phyloP scores from a whole-genome alignment of 2,329 filamentous ascomycete genomes.

The Fusarium coffeatum region DNA sequence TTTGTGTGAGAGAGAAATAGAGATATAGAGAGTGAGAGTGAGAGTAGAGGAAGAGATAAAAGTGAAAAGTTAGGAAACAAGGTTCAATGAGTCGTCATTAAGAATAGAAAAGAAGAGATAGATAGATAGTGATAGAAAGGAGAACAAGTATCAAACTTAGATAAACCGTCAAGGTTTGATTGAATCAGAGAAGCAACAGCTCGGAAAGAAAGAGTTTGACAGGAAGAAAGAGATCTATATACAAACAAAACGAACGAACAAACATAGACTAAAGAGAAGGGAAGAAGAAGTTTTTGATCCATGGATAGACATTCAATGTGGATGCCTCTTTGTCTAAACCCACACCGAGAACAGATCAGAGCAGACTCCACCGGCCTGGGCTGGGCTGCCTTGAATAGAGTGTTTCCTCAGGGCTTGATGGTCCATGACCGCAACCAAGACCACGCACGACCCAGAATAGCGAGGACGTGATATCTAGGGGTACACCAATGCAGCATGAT shows the following conservation, averaged over 20 bases:
- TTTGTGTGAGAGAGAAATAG: neutral
- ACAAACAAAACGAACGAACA: slow-evolving; percentile 16
- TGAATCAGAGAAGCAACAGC: slow-evolving; percentile 33
- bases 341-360: slow-evolving; percentile 18
- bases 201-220: slow-evolving; percentile 9
- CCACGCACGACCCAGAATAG: slow-evolving; percentile 27
- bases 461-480: slow-evolving; percentile 25
- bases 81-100: slow-evolving; percentile 17
- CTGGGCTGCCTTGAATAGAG: slow-evolving; percentile 35
- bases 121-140: neutral
- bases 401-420: slow-evolving; percentile 25
- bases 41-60: neutral
- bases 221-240: slow-evolving; percentile 33
- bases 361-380: slow-evolving; percentile 23
- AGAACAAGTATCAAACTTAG: slow-evolving; percentile 6
- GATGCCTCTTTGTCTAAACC: slow-evolving; percentile 39
- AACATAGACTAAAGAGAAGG: neutral
- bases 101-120: neutral
- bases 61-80: neutral
- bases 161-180: slow-evolving; percentile 18
- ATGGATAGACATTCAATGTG: slow-evolving; percentile 6
- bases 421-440: slow-evolving; percentile 28
- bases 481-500: slow-evolving; percentile 34
- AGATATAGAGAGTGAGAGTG: neutral
- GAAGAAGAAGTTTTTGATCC: slow-evolving; percentile 21